Evolutionary conservation across 1,139 yeast species (phyloP), one percentile per base, ranked within the genome.

Genomic region (Ashbya aceris): DNA sequence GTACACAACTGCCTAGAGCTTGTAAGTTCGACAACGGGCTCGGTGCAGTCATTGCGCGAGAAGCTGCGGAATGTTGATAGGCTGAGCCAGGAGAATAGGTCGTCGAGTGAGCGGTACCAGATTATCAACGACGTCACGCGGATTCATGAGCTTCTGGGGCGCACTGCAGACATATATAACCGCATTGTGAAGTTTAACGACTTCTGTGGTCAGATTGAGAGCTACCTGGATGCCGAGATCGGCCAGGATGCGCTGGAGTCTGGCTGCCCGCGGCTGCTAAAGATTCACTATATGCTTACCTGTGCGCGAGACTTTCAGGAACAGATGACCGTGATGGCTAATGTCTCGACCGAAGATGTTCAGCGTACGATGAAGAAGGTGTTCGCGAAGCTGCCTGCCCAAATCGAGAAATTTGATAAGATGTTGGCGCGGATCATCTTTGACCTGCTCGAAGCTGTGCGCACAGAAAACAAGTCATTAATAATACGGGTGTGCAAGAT

Each of bases 291-390:
- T 58, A 69, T 74, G 46, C 68, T 89, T 47, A 80, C 80, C 34
- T 76, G 74, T 55, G 74, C 85, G 10, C 70, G 95, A 40, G 91
- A 87, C 58, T 78, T 89, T 50, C 77, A 73, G 48, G 97, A 91
- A 50, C 84, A 79, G 55, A 72, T 91, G 41, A 68, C 69, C 45
- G 67, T 67, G 38, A 73, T 80, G 53, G 72, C 81, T 2, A 58
- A 60, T 14, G 62, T 62, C 11, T 71, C 84, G 2, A 74, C 83
- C 1, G 82, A 77, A 36, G 96, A 89, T 60, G 76, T 81, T 14
- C 74, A 77, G 52, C 71, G 83, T 32, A 82, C 87, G 13, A 76
- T 86, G 9, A 63, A 65, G 37, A 76, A 76, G 48, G 74, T 87
- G 30, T 74, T 82, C 40, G 61, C 67, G 71, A 49, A 74, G 68